Percentiles rank a stretch among this genome's conserved stretches.
phyloP scores from a whole-genome alignment of 805 yeast genomes.

The Wickerhamiella australiensis region DNA sequence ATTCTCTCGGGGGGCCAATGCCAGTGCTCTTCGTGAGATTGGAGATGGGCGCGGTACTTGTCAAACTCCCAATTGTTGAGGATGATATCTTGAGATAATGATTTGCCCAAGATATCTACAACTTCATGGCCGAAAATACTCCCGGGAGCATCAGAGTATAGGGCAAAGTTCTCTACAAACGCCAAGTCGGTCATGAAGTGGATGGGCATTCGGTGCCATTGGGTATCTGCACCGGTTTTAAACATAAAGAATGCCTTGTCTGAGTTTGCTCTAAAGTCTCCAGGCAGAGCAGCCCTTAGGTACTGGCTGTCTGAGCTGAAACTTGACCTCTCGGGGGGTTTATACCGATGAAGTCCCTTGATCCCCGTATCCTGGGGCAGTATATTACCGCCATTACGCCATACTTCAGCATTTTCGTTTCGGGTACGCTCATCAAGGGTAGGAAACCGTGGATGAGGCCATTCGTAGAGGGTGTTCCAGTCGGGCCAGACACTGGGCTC shows the following conservation, averaged over 20 bases:
- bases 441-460: background rate
- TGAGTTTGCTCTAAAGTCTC: background rate
- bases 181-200: constrained; percentile 29
- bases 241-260: constrained; percentile 26
- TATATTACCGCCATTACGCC: constrained; percentile 1
- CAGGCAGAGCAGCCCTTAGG: background rate
- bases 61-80: constrained; percentile 16
- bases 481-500: background rate
- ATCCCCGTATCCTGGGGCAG: background rate
- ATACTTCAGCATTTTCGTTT: constrained; percentile 2
- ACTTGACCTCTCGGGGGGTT: background rate
- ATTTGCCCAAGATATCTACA: constrained; percentile 24
- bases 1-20: constrained; percentile 17
- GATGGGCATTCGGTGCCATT: constrained; percentile 29
- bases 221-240: constrained; percentile 29
- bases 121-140: constrained; percentile 27
- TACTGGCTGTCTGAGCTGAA: background rate
- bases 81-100: constrained; percentile 17
- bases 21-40: constrained; percentile 21
- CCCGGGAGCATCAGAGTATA: constrained; percentile 29
- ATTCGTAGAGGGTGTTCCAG: background rate
- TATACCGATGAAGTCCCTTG: background rate
- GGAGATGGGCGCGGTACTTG: constrained; percentile 24
- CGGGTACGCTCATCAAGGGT: background rate
- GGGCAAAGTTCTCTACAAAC: constrained; percentile 25